Base-by-base conservation (phyloP, 768 basidiomycete species). In the Hygrophoropsis aurantiaca region DNA sequence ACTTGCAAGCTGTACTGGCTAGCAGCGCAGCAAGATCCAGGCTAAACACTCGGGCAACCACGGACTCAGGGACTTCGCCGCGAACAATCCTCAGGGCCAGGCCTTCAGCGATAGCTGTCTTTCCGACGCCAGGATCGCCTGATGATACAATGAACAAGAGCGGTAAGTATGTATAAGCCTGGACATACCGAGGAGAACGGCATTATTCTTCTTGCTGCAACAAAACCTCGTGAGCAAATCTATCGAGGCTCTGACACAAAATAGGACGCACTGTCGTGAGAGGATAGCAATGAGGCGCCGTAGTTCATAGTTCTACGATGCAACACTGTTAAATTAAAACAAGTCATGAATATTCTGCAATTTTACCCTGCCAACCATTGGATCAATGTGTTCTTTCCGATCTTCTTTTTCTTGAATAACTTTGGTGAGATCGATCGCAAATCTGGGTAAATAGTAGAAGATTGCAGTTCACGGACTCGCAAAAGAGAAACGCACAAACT, bases 181-280 rank as follows among this genome's bases (percentile, higher is more conserved):
- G 18, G 3, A 15, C 47, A 16, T 40, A 49, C 47, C 41, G 11
- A 49, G 47, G 8, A 49, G 47, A 9, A 49, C 34, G 8, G 47
- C 47, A 11, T 40, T 49, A 13, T 49, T 49, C 39, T 49, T 49
- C 40, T 49, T 49, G 41, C 47, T 49, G 21, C 25, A 39, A 23
- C 16, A 15, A 30, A 30, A 30, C 27, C 13, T 13, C 27, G 27
- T 30, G 11, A 21, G n/a, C 9, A 13, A 4, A 44, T 49, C 42
- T 42, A 21, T 20, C 11, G 11, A 19, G 10, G 20, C 19, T 16
- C 16, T 30, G 15, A 25, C 16, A 11, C 16, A 20, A 13, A 25
- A n/a, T 24, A 7, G 18, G 9, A 42, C 41, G 18, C 41, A 42
- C 26, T 32, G 26, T 18, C 41, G 26, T 25, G 41, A 42, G 3